These are phyloP conservation scores for Bidens hawaiensis DNA, from an alignment of 140 eudicot genomes.

Conservation along the genomic window DNA sequence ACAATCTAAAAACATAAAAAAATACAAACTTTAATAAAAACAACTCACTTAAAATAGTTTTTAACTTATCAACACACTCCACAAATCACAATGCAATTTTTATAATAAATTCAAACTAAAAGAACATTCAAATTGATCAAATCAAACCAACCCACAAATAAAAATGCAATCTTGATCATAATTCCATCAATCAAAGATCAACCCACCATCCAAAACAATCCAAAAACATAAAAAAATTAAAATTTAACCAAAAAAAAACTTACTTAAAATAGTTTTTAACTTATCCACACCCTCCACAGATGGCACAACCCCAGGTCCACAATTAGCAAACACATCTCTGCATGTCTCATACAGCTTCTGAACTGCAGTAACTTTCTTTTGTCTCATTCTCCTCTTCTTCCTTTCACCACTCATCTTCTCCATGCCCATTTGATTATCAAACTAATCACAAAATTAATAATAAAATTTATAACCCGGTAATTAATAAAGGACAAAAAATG, in stretches of 20 bases:
- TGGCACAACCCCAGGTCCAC: slow-evolving; percentile 80
- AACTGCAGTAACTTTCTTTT: slow-evolving; percentile 42
- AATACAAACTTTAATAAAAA: no score
- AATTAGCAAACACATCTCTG: slow-evolving; percentile 61
- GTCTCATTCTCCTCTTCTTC: slow-evolving; percentile 40
- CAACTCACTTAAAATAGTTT: no score
- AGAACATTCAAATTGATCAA: no score
- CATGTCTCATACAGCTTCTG: slow-evolving; percentile 65
- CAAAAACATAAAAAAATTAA: neutral
- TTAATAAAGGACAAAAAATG: no score
- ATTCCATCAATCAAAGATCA: neutral
- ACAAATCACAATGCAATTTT: no score
- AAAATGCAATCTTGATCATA: slow-evolving; percentile 9
- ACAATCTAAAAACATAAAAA: neutral
- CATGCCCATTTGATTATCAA: slow-evolving; percentile 38
- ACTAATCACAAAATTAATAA: no score
- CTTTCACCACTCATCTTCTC: slow-evolving; percentile 45
- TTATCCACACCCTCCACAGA: slow-evolving; percentile 39
- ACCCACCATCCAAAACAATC: slow-evolving; percentile 15
- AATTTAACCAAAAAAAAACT: neutral
- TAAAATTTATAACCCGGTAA: slow-evolving; percentile 32
- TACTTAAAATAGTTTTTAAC: slow-evolving; percentile 61
- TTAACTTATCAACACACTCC: no score
- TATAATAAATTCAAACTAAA: no score
- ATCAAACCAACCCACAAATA: slow-evolving; percentile 6